phyloP scores from a whole-genome alignment of 192 early-diverging fungal genomes.

The Piromyces finnis region DNA sequence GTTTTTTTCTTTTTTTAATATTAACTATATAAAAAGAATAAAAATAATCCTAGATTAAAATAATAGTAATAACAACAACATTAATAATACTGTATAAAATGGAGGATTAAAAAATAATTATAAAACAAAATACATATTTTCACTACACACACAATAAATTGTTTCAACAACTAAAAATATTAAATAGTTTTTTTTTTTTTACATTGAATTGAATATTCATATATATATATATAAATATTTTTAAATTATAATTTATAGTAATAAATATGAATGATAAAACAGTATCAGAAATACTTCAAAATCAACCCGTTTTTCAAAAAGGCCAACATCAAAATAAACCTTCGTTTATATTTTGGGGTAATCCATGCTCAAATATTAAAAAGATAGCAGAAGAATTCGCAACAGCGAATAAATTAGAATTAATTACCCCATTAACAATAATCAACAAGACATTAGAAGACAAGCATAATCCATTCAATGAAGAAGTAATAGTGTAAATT shows the following conservation, averaged over 20 bases:
- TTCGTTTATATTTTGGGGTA: neutral
- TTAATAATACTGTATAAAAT: too few relatives aligned
- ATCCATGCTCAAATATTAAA: neutral
- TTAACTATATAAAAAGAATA: too few relatives aligned
- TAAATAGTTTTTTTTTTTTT: too few relatives aligned
- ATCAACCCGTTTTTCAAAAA: neutral
- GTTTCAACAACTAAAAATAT: too few relatives aligned
- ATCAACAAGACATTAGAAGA: neutral
- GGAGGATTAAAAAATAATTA: too few relatives aligned
- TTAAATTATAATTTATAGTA: neutral
- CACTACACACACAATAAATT: too few relatives aligned
- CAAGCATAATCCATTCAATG: neutral
- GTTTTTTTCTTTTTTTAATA: too few relatives aligned
- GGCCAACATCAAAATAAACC: neutral
- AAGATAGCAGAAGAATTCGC: neutral
- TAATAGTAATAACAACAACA: too few relatives aligned
- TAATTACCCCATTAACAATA: neutral
- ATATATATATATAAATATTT: too few relatives aligned
- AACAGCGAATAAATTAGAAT: neutral
- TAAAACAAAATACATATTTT: too few relatives aligned
- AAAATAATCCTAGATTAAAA: too few relatives aligned
- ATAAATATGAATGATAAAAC: neutral
- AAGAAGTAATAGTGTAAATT: neutral
- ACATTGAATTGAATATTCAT: too few relatives aligned
- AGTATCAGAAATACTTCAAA: neutral